phyloP scores from a whole-genome alignment of 129 eudicot genomes.

The Artemisia argyi region DNA sequence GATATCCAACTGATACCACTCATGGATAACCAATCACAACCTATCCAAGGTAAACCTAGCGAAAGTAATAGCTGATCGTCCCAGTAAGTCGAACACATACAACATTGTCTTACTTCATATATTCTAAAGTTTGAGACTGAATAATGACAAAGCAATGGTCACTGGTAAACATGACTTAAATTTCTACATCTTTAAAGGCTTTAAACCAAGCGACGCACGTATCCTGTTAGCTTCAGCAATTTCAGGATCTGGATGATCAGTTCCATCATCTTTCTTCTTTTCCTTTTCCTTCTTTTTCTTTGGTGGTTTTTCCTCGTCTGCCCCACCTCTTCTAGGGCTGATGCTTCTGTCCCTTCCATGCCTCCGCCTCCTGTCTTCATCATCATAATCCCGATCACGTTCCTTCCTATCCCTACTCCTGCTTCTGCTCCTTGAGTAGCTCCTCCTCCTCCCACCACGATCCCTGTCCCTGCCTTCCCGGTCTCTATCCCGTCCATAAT shows the following conservation, averaged over 20 bases:
- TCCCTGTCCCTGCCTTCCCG: slow-evolving; percentile 63
- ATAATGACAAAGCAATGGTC: background rate
- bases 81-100: too few species aligned
- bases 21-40: too few species aligned
- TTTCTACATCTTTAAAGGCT: slow-evolving; percentile 45
- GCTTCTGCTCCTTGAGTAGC: slow-evolving; percentile 64
- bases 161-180: background rate
- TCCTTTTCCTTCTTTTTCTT: slow-evolving; percentile 82
- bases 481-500: slow-evolving; percentile 55
- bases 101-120: too few species aligned
- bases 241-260: slow-evolving; percentile 96
- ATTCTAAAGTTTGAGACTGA: background rate
- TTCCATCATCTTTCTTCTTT: slow-evolving; percentile 80
- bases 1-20: too few species aligned
- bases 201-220: slow-evolving; percentile 76
- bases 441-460: slow-evolving; percentile 46
- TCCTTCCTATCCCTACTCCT: slow-evolving; percentile 64
- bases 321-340: slow-evolving; percentile 62
- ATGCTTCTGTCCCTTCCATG: slow-evolving; percentile 54
- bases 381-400: slow-evolving; percentile 63
- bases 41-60: too few species aligned
- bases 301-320: slow-evolving; percentile 38
- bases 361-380: slow-evolving; percentile 70
- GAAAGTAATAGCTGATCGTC: too few species aligned
- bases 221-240: slow-evolving; percentile 86